These are phyloP conservation scores for Bruguiera sexangula DNA, from an alignment of 345 rosid genomes.

Conservation along the genomic window DNA sequence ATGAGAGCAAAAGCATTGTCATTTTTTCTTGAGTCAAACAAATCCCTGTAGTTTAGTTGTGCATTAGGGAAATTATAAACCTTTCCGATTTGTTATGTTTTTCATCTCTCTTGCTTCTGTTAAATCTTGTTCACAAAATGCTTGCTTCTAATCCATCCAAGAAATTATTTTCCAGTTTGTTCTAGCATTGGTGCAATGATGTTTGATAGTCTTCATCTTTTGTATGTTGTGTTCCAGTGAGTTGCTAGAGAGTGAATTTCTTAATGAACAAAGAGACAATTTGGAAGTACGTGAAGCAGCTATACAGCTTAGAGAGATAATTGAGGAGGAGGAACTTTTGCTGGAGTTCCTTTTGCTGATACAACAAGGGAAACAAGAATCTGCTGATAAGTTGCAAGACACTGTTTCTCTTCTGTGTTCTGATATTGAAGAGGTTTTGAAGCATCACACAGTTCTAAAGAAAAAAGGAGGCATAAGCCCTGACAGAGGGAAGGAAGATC, in stretches of 20 bases:
- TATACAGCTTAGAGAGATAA: conserved; percentile 62
- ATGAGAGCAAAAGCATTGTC: too few relatives aligned
- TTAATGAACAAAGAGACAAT: conserved; percentile 65
- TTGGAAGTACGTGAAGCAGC: conserved; percentile 90
- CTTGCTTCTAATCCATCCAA: not conserved
- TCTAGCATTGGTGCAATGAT: not conserved
- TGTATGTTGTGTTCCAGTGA: conserved; percentile 48
- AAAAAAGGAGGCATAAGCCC: conserved; percentile 40
- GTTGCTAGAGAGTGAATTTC: conserved; percentile 73
- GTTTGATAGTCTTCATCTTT: not conserved
- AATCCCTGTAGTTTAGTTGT: not conserved
- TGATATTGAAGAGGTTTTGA: conserved; percentile 75
- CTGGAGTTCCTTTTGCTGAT: conserved; percentile 78
- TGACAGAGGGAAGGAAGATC: conserved; percentile 44
- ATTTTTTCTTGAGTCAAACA: too few relatives aligned
- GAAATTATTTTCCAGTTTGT: not conserved
- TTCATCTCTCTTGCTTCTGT: not conserved
- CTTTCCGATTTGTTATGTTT: not conserved
- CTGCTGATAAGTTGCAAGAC: conserved; percentile 61
- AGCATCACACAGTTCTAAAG: conserved; percentile 55
- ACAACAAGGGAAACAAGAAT: conserved; percentile 73
- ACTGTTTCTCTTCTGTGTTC: conserved; percentile 68
- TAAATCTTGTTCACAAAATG: not conserved
- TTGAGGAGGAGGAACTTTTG: conserved; percentile 79
- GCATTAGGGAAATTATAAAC: not conserved